phyloP scores from a whole-genome alignment of 495 filamentous ascomycete species.

The Hypoxylon rickii region DNA sequence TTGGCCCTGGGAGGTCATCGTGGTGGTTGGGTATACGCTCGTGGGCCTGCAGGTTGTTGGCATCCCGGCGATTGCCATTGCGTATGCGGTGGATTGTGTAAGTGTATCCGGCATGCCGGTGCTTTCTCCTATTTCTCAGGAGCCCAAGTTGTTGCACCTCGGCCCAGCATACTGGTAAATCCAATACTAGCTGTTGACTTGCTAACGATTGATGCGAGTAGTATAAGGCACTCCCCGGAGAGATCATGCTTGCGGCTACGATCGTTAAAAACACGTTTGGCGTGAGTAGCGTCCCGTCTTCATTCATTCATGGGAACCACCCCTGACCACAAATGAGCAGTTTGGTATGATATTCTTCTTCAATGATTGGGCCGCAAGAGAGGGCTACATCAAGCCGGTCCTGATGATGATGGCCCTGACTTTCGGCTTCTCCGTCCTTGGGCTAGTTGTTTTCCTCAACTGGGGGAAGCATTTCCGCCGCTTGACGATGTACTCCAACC shows the following conservation, averaged over 20 bases:
- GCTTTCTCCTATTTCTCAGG: not conserved
- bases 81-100: conserved; percentile 43
- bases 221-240: conserved; percentile 65
- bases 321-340: conserved; percentile 13
- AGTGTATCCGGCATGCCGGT: conserved; percentile 24
- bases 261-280: conserved; percentile 62
- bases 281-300: conserved; percentile 23
- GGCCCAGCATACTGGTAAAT: too few species aligned
- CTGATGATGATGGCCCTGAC: conserved; percentile 33
- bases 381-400: conserved; percentile 34
- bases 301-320: not conserved
- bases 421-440: conserved; percentile 31
- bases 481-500: conserved; percentile 33
- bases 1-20: conserved; percentile 60
- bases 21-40: conserved; percentile 59
- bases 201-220: too few species aligned
- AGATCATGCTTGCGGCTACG: conserved; percentile 61
- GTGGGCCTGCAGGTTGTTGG: conserved; percentile 63
- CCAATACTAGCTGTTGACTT: too few species aligned
- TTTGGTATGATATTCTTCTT: conserved; percentile 40
- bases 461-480: conserved; percentile 37
- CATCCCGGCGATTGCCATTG: conserved; percentile 52
- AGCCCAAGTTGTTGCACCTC: too few species aligned
- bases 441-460: conserved; percentile 27
- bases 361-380: conserved; percentile 36